These are phyloP conservation scores for Acorus gramineus DNA, from an alignment of 106 monocot genomes.

Conservation along the genomic window DNA sequence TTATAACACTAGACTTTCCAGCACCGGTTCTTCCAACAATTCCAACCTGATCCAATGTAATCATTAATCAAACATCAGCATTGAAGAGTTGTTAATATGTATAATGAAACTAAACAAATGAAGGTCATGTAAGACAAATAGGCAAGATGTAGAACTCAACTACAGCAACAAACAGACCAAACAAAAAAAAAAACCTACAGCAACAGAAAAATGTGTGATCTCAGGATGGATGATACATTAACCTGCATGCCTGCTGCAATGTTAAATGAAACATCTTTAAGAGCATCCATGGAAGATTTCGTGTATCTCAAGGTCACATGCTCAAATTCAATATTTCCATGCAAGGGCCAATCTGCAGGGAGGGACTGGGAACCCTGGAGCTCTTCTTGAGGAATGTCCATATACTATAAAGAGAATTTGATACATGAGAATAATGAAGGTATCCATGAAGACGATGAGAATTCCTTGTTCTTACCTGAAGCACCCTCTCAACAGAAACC, in stretches of 20 bases:
- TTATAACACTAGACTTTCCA: constrained; percentile 88
- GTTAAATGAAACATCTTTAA: constrained; percentile 69
- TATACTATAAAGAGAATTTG: constrained; percentile 42
- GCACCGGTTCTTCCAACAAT: constrained; percentile 95
- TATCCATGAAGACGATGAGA: background rate
- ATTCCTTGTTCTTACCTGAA: constrained; percentile 39
- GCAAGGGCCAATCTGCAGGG: constrained; percentile 60
- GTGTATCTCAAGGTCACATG: constrained; percentile 66
- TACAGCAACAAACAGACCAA: background rate
- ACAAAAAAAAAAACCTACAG: background rate
- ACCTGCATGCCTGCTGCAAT: constrained; percentile 78
- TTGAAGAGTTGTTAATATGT: too few species aligned
- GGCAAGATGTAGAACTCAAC: background rate
- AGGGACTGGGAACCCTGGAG: constrained; percentile 33
- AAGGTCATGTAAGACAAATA: too few species aligned
- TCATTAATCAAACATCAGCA: background rate
- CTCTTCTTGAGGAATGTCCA: constrained; percentile 89
- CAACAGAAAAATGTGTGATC: background rate
- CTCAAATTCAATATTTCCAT: constrained; percentile 80
- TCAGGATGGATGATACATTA: constrained; percentile 2
- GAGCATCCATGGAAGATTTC: constrained; percentile 53
- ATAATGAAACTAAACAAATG: too few species aligned
- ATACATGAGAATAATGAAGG: background rate
- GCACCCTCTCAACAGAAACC: constrained; percentile 93
- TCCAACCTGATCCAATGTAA: constrained; percentile 54